These are phyloP conservation scores for Naganishia liquefaciens DNA, from an alignment of 1,284 basidiomycete genomes.

Conservation along the genomic window DNA sequence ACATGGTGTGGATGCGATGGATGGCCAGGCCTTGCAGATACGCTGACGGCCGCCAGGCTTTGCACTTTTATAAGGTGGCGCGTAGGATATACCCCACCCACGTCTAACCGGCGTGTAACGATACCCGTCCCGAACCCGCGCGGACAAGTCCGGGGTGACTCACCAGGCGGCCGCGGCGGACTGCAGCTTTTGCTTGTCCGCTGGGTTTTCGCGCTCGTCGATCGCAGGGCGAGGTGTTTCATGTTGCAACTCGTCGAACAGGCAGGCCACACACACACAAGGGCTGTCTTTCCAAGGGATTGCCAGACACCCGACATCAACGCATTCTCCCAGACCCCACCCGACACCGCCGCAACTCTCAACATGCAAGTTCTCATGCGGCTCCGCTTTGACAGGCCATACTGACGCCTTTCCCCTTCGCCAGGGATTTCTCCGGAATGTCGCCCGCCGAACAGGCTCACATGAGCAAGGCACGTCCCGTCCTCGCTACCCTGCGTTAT, in stretches of 20 bases:
- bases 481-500: too few relatives aligned
- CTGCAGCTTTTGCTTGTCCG: neutral
- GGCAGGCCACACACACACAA: too few relatives aligned
- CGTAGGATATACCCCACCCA: neutral
- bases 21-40: neutral
- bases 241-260: too few relatives aligned
- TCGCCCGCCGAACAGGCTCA: constrained; percentile 84
- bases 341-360: neutral
- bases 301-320: neutral
- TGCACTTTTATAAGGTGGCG: neutral
- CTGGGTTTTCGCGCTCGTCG: neutral
- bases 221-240: constrained; percentile 2
- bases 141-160: too few relatives aligned
- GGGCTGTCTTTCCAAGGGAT: too few relatives aligned
- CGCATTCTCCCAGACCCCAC: neutral
- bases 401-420: neutral
- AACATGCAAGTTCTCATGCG: constrained; percentile 13
- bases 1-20: constrained; percentile 30
- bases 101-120: too few relatives aligned
- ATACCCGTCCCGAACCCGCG: too few relatives aligned
- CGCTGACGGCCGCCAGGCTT: neutral
- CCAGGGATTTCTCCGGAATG: constrained; percentile 83
- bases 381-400: neutral
- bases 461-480: constrained; percentile 63
- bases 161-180: neutral